Base-by-base conservation (phyloP, 306 rosid species). In the Senna siamea region DNA sequence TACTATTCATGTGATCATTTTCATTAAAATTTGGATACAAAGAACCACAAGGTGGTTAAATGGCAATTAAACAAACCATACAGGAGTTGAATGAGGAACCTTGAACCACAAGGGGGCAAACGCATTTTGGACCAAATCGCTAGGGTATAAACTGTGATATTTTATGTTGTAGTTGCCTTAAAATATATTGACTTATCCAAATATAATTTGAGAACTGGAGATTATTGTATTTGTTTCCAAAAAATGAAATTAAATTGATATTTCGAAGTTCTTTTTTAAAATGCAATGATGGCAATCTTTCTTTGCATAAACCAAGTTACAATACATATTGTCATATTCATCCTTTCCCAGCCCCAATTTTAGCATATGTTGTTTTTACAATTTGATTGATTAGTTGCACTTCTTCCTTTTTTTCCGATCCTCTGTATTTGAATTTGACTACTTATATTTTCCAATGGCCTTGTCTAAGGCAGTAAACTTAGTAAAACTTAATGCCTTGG, bases 181-280 rank as follows among this genome's bases (percentile, higher is more conserved):
- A 55, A 51, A 75, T 47, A 54, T 74, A 52, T 60, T 6, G 50
- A 66, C 19, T 51, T 48, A 19, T 35, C 47, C 38, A 17, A 38
- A 46, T 35, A n/a, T 65, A 64, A 55, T 64, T 55, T 22, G 46
- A 30, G 53, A 46, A 7, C 38, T 26, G 55, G 56, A 18, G 66
- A 78, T 48, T 11, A 56, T 66, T 47, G 58, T 35, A 63, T 53
- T 23, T 20, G 9, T 44, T 43, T 22, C 30, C 18, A 35, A 14
- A 11, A 56, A 50, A 70, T 66, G 26, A 47, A 56, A 28, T 73
- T 58, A 17, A 50, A 66, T 73, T 41, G 48, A 74, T 50, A 32
- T 38, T 69, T 50, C 37, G 11, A 43, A 38, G 28, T 19, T 15
- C 13, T 52, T 54, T 38, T 30, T 43, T 15, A 5, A 22, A 32